These are phyloP conservation scores for Rhipidocladum racemiflorum DNA, from an alignment of 176 grass and related monocot genomes.

Conservation along the genomic window DNA sequence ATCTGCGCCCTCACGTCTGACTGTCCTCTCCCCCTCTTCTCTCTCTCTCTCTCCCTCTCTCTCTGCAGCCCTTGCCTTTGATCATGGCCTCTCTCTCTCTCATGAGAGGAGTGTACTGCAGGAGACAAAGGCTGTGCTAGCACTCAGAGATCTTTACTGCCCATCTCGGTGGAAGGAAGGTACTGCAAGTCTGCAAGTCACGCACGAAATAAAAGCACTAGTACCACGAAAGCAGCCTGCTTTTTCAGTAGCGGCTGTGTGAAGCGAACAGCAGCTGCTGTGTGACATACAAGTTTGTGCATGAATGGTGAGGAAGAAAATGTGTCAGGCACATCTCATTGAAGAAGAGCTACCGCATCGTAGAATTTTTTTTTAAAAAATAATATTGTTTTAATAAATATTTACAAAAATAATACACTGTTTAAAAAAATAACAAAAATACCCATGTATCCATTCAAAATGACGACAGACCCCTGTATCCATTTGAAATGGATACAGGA, in stretches of 20 bases:
- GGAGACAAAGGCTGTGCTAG: conserved; percentile 19
- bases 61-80: not conserved
- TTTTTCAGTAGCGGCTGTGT: not conserved
- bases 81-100: not conserved
- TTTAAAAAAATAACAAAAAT: too few relatives aligned
- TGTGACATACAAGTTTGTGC: not conserved
- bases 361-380: too few relatives aligned
- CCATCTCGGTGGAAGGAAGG: not conserved
- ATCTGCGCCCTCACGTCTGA: not conserved
- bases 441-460: too few relatives aligned
- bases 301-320: too few relatives aligned
- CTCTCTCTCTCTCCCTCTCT: not conserved
- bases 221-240: too few relatives aligned
- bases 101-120: not conserved
- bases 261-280: not conserved
- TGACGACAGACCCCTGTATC: too few relatives aligned
- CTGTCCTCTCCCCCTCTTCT: not conserved
- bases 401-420: too few relatives aligned
- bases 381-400: too few relatives aligned
- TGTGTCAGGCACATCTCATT: not conserved
- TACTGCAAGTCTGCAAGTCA: not conserved
- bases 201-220: not conserved
- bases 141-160: conserved; percentile 15
- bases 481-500: too few relatives aligned
- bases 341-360: not conserved